Evolutionary conservation across 176 grass and related monocot species (phyloP), one percentile per base, ranked within the genome.

Genomic region (Aegilops longissima): DNA sequence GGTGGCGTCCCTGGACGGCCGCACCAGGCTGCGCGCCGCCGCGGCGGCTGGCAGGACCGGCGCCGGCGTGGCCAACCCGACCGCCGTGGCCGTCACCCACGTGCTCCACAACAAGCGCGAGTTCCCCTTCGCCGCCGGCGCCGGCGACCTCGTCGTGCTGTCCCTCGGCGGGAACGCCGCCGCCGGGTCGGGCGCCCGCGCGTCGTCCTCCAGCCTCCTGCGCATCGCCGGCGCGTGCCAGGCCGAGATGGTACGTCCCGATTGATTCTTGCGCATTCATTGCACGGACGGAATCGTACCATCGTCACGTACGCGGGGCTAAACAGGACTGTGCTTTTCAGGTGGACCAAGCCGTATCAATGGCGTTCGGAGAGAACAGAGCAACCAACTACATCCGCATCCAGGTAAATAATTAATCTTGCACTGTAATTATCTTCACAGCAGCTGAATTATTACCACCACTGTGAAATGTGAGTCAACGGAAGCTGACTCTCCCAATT

Each of bases 321-420:
- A 36, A 36, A 68, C 29, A 18, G 8, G 21, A 35, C 27, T 76
- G 42, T 75, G 40, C 33, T 72, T 86, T 83, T 82, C 76, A 91
- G 89, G 95, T 98, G 65, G 91, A 95, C 92, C 91, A 98, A 84
- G 89, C 93, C 7, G 87, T 98, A 49, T 90, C 93, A 33, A 89
- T 98, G 89, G 95, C 93, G 51, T 98, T 98, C 35, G 95, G 87
- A 0, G 83, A 95, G 75, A 92, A 61, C 66, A 80, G 93, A 40
- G 82, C 73, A 23, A 89, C 25, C 51, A 98, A 87, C 90, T 98
- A 98, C 66, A 62, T 88, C 38, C 93, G 95, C 25, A 89, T 98
- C 76, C 92, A 97, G 92, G 92, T 93, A 86, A 51, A 47, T 30
- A 66, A 29, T 47, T 47, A 4, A 38, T 51, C 47, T 42, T 42